A percentile compares a stretch with the other conserved stretches of the same genome.
Conservation (phyloP, 2,329 filamentous ascomycete genomes). For the Cadophora sp. region DNA sequence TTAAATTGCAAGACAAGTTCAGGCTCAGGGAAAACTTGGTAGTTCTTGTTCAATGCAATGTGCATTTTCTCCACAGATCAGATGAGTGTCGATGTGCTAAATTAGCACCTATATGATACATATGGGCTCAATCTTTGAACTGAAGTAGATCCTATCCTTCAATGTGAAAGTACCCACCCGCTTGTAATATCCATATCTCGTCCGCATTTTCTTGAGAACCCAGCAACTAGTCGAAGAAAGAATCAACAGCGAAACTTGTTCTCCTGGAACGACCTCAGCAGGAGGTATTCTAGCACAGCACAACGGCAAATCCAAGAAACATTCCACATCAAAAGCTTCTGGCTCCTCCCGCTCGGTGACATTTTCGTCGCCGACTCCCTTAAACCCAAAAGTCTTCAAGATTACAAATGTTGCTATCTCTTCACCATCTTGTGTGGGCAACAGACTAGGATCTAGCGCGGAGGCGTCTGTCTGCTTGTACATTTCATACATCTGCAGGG, state of each 20-base stretch:
- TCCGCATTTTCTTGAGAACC: not conserved
- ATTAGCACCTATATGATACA: conserved; percentile 1
- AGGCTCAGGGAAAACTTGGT: too few species aligned
- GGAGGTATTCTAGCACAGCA: conserved; percentile 1
- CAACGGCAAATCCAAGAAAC: not conserved
- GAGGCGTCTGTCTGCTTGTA: not conserved
- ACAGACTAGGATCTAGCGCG: not conserved
- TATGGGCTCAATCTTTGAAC: not conserved
- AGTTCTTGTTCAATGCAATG: too few species aligned
- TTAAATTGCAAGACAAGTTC: too few species aligned
- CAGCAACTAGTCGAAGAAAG: not conserved
- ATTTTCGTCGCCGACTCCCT: not conserved
- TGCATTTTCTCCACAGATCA: too few species aligned
- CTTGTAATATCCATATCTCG: not conserved
- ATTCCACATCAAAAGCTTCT: not conserved
- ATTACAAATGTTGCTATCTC: not conserved
- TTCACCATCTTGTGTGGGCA: not conserved
- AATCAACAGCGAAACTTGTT: not conserved
- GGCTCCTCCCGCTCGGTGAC: not conserved
- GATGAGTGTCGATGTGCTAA: too few species aligned
- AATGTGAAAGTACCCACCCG: not conserved
- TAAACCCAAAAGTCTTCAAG: not conserved
- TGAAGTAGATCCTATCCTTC: not conserved
- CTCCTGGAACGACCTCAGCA: not conserved
- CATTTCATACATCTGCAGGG: not conserved